Base-by-base conservation (phyloP, 768 basidiomycete genomes). In the Phlebiopsis flavidoalba region DNA sequence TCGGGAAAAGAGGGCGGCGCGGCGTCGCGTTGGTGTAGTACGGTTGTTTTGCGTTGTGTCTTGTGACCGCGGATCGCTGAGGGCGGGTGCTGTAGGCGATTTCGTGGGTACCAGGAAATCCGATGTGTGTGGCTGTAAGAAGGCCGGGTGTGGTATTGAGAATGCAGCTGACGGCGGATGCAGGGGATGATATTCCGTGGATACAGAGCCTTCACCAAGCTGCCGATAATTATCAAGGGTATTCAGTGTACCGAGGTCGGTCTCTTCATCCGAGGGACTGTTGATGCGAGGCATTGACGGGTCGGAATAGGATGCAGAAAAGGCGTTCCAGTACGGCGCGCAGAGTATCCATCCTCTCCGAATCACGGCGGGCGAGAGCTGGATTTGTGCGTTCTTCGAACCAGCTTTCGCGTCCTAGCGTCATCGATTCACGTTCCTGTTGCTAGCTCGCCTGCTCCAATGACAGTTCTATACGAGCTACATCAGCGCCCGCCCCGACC, bases 291-390 rank as follows among this genome's bases (percentile, higher is more conserved):
- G 12, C 1, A 10, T 47, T 64, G 45, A 65, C 8, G 24, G 26
- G 5, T 19, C 5, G 40, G 53, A 37, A 2, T 33, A 80, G 70
- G 81, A 82, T 62, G 80, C 79, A 11, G 75, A 75, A 51, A 73
- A 76, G 58, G 79, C 79, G 7, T 73, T 74, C 51, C 73, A 80
- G 45, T 52, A 77, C 60, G 77, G 78, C 7, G 75, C 76, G 1
- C 71, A 79, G 21, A 81, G 75, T 5, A 79, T 83, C n/a, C 61
- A 75, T 80, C 21, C 70, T 83, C 5, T 75, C n/a, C 73, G 5
- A 83, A 83, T 66, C 81, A 83, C 59, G 81, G 82, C 21, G 81
- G 77, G 10, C 71, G 81, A 49, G 72, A 74, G 49, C 70, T 78
- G 8, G 77, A 81, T 62, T 79, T 73, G 77, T 78, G 55, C 65